Percentiles rank a stretch among this genome's conserved stretches.
phyloP scores from a whole-genome alignment of 805 yeast species.

The Lipomyces japonicus region DNA sequence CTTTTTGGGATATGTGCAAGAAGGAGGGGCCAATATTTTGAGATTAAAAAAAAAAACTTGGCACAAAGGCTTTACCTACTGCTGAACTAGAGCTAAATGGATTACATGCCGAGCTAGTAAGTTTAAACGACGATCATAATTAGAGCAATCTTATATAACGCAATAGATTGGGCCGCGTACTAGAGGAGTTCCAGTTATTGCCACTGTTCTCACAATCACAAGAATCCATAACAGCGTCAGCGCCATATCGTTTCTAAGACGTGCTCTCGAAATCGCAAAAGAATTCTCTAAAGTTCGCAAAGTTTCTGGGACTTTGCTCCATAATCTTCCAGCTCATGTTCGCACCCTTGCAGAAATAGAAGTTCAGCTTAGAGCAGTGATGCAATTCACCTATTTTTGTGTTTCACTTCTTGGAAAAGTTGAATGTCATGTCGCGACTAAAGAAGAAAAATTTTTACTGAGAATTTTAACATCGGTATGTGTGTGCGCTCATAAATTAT shows the following conservation, averaged over 20 bases:
- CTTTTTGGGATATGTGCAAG: constrained; percentile 33
- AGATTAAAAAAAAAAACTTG: constrained; percentile 35
- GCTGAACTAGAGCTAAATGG: constrained; percentile 35
- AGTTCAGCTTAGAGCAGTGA: constrained; percentile 28
- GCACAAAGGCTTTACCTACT: constrained; percentile 36
- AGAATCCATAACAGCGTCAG: constrained; percentile 32
- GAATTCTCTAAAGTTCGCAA: constrained; percentile 32
- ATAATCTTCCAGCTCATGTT: constrained; percentile 32
- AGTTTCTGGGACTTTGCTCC: constrained; percentile 32
- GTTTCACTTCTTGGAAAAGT: constrained; percentile 31
- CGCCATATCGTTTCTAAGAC: constrained; percentile 30
- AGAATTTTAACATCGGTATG: constrained; percentile 33
- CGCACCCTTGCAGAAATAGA: constrained; percentile 33
- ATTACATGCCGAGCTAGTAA: constrained; percentile 26
- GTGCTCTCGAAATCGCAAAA: constrained; percentile 29
- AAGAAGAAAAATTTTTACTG: constrained; percentile 27
- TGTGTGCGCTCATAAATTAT: neutral
- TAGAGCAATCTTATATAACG: neutral
- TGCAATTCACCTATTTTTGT: constrained; percentile 30
- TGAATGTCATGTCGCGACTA: constrained; percentile 23
- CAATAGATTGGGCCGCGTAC: constrained; percentile 6
- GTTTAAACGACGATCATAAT: neutral
- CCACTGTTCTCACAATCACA: constrained; percentile 35
- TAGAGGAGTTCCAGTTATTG: constrained; percentile 34
- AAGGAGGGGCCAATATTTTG: constrained; percentile 32